Evolutionary conservation across 768 basidiomycete species (phyloP), one percentile per base, ranked within the genome.

Genomic region (Cytidiella melzeri): DNA sequence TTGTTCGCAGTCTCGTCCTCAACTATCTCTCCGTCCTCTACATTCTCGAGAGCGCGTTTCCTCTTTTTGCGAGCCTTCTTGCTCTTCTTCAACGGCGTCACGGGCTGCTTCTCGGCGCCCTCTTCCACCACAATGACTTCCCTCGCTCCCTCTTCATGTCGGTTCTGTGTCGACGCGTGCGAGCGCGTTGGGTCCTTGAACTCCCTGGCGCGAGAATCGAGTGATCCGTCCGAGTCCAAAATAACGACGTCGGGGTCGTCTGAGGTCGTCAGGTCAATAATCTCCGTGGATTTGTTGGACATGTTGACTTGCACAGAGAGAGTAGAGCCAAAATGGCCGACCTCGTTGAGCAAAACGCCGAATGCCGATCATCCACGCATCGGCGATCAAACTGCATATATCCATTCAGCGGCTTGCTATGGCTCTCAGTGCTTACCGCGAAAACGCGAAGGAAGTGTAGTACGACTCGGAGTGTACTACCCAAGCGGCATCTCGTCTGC

Each of bases 251-350:
- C 43, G 7, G 9, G 51, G 15, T 50, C 42, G 26, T 45, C 45
- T 10, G 61, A 43, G 11, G 25, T 39, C 12, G 61, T 63, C 36
- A 63, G 52, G 45, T 63, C 61, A 25, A 63, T 63, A 18, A 63
- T 55, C 19, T 61, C 55, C 12, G n/a, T n/a, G n/a, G n/a, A n/a
- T n/a, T n/a, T n/a, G 40, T 36, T 23, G 52, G 12, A 10, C 44
- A 3, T 38, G 39, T 15, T 25, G 23, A 48, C 48, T 42, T 50
- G 5, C 10, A 21, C 4, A 19, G 13, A 41, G 4, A 21, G 40
- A 12, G 24, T 19, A 38, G 9, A n/a, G n/a, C n/a, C n/a, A n/a
- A n/a, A n/a, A n/a, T n/a, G n/a, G n/a, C n/a, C n/a, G n/a, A n/a
- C n/a, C n/a, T n/a, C n/a, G n/a, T n/a, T n/a, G n/a, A n/a, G n/a